Evolutionary conservation across 2,329 filamentous ascomycete genomes (phyloP).

Genomic region (Xylaria sp.): DNA sequence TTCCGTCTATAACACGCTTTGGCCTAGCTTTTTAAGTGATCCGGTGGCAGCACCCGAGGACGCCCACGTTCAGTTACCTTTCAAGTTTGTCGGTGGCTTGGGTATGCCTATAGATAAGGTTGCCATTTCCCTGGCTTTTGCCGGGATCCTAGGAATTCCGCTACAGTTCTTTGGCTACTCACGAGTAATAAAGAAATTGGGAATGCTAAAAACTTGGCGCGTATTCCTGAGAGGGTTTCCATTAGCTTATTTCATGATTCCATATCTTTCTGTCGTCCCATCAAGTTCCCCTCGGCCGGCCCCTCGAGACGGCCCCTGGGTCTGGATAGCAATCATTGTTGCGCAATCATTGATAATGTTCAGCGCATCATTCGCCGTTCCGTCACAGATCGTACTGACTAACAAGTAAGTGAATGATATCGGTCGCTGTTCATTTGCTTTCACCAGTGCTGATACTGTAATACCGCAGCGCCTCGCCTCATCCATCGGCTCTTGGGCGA

Average conservation of each 20-base stretch:
- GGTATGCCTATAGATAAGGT: constrained; percentile 28
- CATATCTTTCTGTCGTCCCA: constrained; percentile 29
- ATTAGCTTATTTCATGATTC: constrained; percentile 30
- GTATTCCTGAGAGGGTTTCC: constrained; percentile 31
- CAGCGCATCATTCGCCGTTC: constrained; percentile 30
- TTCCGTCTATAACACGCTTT: constrained; percentile 31
- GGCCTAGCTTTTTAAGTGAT: constrained; percentile 28
- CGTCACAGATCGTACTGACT: constrained; percentile 31
- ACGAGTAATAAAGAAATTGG: constrained; percentile 24
- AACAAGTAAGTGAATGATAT: constrained; percentile 31
- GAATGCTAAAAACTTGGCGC: constrained; percentile 30
- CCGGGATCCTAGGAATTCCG: constrained; percentile 30
- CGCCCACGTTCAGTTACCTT: constrained; percentile 27
- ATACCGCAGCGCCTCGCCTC: constrained; percentile 24
- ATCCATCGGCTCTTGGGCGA: constrained; percentile 30
- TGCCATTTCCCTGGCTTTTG: constrained; percentile 31
- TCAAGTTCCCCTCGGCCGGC: constrained; percentile 27
- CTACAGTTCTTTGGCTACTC: constrained; percentile 29
- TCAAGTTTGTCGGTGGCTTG: constrained; percentile 26
- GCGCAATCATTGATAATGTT: constrained; percentile 31
- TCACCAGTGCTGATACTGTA: neutral
- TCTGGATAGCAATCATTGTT: constrained; percentile 29
- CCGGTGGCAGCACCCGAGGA: constrained; percentile 18
- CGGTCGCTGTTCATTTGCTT: neutral
- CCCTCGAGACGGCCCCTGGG: constrained; percentile 19